Evolutionary conservation across 176 grass and related monocot genomes (phyloP), one percentile per base, ranked within the genome.

Genomic region (Oryza longistaminata): DNA sequence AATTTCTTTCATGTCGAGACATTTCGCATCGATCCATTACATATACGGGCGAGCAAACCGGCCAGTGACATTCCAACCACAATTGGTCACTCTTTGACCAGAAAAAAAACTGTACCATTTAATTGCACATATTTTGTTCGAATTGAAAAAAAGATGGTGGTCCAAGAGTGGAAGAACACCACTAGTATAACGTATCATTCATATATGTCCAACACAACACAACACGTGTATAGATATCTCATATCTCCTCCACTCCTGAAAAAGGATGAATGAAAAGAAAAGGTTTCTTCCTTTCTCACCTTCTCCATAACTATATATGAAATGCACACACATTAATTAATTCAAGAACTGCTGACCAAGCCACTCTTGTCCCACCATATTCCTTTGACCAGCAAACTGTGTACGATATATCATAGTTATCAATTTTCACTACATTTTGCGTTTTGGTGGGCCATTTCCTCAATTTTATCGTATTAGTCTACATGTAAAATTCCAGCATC

Each of bases 251-350:
- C 5, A 6, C 77, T 44, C 25, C 42, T 29, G 44, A 82, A 29
- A 87, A 2, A 6, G 64, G 3, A 61, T 0, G 65, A 8, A 14
- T 8, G 14, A 60, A 74, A 35, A 39, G 14, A 64, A 76, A 74
- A 16, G 35, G 50, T 5, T 25, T 50, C 42, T 88, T 83, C 31
- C 14, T 66, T 88, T 88, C 80, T 53, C 74, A 83, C 52, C 52
- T 19, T 40, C 84, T 71, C 11, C 16, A 64, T 14, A 11, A 70
- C n/a, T n/a, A n/a, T n/a, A n/a, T 19, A 16, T 55, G 52, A 55
- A 16, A 19, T 66, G 14, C 19, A 69, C 21, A 81, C 61, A 0
- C 33, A 68, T 19, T 43, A n/a, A n/a, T n/a, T n/a, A 68, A 49
- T 27, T 80, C 21, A 67, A 52, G 6, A 69, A 31, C 65, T 1